These are phyloP conservation scores for Alternaria dauci DNA, from an alignment of 2,329 filamentous ascomycete genomes.

Conservation along the genomic window DNA sequence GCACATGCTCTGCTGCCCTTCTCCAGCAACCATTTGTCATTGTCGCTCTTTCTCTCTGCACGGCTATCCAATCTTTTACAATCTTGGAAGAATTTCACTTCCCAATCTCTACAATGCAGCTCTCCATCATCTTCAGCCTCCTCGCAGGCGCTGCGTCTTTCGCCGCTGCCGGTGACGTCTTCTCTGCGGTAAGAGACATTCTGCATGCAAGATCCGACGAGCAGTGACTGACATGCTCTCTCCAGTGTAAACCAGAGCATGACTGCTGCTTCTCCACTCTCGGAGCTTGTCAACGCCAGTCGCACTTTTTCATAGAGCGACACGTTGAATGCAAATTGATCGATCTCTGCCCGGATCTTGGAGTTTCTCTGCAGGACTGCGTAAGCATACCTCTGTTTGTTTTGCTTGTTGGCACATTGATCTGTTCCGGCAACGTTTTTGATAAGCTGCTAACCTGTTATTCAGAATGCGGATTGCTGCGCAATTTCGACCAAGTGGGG, in stretches of 20 bases:
- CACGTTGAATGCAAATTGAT: neutral
- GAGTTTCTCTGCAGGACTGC: neutral
- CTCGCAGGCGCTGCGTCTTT: neutral
- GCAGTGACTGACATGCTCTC: neutral
- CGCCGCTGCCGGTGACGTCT: neutral
- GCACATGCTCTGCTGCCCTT: neutral
- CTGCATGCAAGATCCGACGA: neutral
- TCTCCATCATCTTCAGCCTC: neutral
- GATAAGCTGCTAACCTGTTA: neutral
- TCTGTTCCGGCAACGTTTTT: neutral
- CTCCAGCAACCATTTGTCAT: neutral
- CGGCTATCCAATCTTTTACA: too few relatives aligned
- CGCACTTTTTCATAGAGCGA: neutral
- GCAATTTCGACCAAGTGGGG: neutral
- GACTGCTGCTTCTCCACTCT: neutral
- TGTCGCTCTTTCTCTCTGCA: neutral
- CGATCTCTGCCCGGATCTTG: neutral
- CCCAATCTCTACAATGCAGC: neutral
- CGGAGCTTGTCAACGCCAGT: neutral
- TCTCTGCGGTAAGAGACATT: neutral
- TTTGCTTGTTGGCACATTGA: neutral
- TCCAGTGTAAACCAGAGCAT: neutral
- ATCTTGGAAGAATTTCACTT: too few relatives aligned
- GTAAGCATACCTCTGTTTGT: neutral
- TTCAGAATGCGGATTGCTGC: neutral